These are phyloP conservation scores for Tremella mesenterica DNA, from an alignment of 768 basidiomycete genomes.

Conservation along the genomic window DNA sequence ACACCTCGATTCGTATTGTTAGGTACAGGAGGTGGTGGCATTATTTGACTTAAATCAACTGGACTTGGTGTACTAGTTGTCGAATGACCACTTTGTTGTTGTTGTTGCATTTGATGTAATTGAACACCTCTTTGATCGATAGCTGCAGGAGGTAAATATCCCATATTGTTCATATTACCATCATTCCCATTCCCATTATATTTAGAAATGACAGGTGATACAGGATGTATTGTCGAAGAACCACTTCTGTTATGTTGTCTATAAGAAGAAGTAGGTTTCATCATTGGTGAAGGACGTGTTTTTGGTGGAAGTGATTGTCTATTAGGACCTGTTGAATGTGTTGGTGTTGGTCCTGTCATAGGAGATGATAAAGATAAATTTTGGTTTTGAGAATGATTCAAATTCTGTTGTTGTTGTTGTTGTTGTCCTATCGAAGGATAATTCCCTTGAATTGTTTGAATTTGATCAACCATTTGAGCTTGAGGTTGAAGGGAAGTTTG, in stretches of 20 bases:
- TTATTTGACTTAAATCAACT: slow-evolving; percentile 58
- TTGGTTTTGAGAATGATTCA: not conserved
- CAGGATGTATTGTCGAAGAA: too few species aligned
- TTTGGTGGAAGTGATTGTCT: slow-evolving; percentile 27
- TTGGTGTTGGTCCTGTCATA: not conserved
- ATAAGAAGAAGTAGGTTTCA: slow-evolving; percentile 42
- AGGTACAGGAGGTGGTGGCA: slow-evolving; percentile 74
- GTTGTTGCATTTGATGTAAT: slow-evolving; percentile 16
- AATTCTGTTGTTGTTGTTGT: not conserved
- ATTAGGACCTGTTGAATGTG: slow-evolving; percentile 17
- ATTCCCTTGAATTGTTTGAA: not conserved
- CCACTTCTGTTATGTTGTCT: too few species aligned
- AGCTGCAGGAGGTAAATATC: slow-evolving; percentile 22
- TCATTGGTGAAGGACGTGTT: slow-evolving; percentile 40
- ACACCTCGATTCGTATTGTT: slow-evolving; percentile 42
- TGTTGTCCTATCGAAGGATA: not conserved
- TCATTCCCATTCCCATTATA: too few species aligned
- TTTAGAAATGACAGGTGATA: too few species aligned
- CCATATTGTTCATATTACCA: too few species aligned
- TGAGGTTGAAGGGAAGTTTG: too few species aligned
- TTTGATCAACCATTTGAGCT: too few species aligned
- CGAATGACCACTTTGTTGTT: slow-evolving; percentile 5
- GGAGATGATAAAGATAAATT: slow-evolving; percentile 1
- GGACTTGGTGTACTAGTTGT: slow-evolving; percentile 58
- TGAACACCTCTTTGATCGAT: slow-evolving; percentile 19